Evolutionary conservation across 441 rosid genomes (phyloP), one percentile per base, ranked within the genome.

Genomic region (Adansonia rubrostipa): DNA sequence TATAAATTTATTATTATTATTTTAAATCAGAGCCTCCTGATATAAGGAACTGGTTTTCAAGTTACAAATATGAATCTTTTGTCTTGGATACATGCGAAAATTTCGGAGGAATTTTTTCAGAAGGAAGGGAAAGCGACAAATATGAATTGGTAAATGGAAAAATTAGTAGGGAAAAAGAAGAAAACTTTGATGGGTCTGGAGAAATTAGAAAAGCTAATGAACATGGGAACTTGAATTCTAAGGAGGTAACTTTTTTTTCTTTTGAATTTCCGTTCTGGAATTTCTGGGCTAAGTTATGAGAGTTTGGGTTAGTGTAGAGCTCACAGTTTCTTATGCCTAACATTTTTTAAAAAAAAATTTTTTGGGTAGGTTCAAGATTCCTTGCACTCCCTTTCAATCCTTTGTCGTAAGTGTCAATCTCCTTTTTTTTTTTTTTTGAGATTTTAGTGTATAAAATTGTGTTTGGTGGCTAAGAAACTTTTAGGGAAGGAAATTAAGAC

Each of bases 31-130:
- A 90, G 74, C 91, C 88, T 56, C 90, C 90, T 45, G 88, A 89
- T 20, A 69, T 87, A 71, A 64, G 88, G 58, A 80, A 89, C 77
- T 89, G 90, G 94, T 88, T 86, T 79, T 70, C 88, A 24, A 86
- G 90, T 77, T 76, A 64, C 70, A 42, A 65, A 53, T 76, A 51
- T 15, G 79, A 66, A 42, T 76, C 79, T 4, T 67, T 67, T 66
- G 73, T 65, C 11, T 68, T 87, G 89, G 86, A 81, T 66, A 80
- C 88, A 28, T 77, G 62, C 8, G 86, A 77, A 60, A 78, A 28
- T 63, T 57, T 74, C 57, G 74, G 73, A 71, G 85, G 74, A 63
- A 33, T 69, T 75, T 61, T 54, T 28, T 73, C 63, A 3, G 44
- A 65, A 63, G 84, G 75, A 62, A 74, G 45, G 66, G 81, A 76